Percentiles rank a stretch among this genome's conserved stretches.
phyloP scores from a whole-genome alignment of 306 rosid species.

The Crotalaria pallida region DNA sequence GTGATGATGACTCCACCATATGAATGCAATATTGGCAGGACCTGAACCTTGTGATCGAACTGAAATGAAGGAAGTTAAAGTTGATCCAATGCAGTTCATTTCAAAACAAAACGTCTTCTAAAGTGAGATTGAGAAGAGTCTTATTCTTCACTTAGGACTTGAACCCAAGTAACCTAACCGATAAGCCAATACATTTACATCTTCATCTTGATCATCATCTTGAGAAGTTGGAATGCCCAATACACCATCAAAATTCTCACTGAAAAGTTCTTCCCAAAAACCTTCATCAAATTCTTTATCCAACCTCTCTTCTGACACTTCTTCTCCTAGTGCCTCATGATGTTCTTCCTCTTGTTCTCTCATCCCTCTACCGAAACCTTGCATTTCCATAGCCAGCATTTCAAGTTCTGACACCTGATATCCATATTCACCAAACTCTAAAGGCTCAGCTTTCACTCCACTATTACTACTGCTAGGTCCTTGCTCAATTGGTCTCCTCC shows the following conservation, averaged over 20 bases:
- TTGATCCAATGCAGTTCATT: conserved; percentile 12
- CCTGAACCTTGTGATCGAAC: background rate
- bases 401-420: conserved; percentile 71
- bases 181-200: conserved; percentile 53
- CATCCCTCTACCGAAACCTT: conserved; percentile 56
- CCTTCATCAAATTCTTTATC: conserved; percentile 70
- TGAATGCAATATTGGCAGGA: background rate
- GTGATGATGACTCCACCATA: conserved; percentile 10
- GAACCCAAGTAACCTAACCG: conserved; percentile 57
- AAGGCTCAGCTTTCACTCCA: conserved; percentile 43
- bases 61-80: conserved; percentile 15
- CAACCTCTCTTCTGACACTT: conserved; percentile 29
- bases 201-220: conserved; percentile 40
- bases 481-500: conserved; percentile 81
- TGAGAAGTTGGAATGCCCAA: conserved; percentile 24
- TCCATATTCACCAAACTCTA: conserved; percentile 35
- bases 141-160: conserved; percentile 31
- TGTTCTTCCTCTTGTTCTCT: conserved; percentile 39
- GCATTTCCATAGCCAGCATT: conserved; percentile 84
- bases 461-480: conserved; percentile 29
- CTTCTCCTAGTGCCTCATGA: conserved; percentile 19
- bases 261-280: conserved; percentile 52
- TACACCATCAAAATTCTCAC: conserved; percentile 48
- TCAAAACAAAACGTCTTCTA: background rate
- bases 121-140: too few relatives aligned